Conservation (phyloP, 306 rosid species). For the Gleditsia sinensis region DNA sequence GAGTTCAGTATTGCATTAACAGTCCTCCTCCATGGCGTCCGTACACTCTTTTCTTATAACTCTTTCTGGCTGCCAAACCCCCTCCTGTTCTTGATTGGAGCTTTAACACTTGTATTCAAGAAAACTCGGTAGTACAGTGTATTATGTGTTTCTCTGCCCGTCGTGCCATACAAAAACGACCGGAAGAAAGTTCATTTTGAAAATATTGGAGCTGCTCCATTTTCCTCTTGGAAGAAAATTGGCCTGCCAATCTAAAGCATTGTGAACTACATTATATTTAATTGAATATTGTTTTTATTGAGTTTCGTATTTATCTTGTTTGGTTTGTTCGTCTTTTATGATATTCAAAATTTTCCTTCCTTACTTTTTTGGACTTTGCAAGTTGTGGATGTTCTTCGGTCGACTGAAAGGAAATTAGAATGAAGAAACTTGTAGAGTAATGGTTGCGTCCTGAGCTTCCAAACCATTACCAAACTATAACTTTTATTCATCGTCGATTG, state of each 20-base stretch:
- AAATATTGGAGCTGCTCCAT: not conserved
- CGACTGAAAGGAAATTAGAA: not conserved
- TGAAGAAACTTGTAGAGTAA: not conserved
- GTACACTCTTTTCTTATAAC: conserved; percentile 6
- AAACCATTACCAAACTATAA: not conserved
- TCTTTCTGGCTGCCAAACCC: not conserved
- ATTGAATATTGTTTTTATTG: not conserved
- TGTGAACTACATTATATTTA: not conserved
- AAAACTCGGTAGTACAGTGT: not conserved
- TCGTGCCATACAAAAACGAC: not conserved
- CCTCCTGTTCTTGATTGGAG: not conserved
- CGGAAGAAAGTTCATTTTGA: too few species aligned
- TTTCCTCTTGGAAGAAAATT: not conserved
- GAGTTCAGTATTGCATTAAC: conserved; percentile 73
- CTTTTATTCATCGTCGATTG: not conserved
- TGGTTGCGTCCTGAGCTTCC: not conserved
- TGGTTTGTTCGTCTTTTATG: not conserved
- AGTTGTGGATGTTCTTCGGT: too few species aligned
- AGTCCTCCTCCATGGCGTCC: conserved; percentile 88
- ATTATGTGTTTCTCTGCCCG: not conserved
- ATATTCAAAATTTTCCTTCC: not conserved
- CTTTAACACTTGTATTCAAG: not conserved
- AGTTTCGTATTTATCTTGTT: not conserved
- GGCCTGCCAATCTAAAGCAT: too few species aligned
- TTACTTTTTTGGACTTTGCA: too few species aligned